Evolutionary conservation across 805 yeast genomes (phyloP).

Genomic region (Sugiyamaella chiloensis): DNA sequence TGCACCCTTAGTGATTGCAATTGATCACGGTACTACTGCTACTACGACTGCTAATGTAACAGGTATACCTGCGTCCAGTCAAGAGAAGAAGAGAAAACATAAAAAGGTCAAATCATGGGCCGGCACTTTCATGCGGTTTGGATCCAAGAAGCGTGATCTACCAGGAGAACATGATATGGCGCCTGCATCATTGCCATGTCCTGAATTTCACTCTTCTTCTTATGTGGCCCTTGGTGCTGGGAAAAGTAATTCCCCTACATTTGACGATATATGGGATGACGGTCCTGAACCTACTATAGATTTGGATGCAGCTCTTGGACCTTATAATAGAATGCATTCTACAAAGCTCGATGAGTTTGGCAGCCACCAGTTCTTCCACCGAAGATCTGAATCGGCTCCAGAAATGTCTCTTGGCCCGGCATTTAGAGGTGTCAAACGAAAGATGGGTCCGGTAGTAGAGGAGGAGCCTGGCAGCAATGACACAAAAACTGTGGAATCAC

Average conservation of each 20-base stretch:
- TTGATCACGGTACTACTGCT: not conserved
- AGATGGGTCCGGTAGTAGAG: conserved; percentile 31
- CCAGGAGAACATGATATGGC: not conserved
- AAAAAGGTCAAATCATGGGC: conserved; percentile 41
- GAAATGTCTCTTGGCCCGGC: conserved; percentile 18
- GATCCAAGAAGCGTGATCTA: conserved; percentile 9
- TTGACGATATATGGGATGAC: conserved; percentile 22
- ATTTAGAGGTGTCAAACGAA: conserved; percentile 26
- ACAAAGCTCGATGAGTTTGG: conserved; percentile 13
- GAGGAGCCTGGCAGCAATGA: conserved; percentile 22
- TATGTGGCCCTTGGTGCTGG: conserved; percentile 5
- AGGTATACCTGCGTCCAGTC: not conserved
- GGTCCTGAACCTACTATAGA: conserved; percentile 56
- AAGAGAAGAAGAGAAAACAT: conserved; percentile 27
- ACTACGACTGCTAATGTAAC: not conserved
- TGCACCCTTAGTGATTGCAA: not conserved
- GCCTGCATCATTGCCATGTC: not conserved
- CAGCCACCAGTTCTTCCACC: conserved; percentile 33
- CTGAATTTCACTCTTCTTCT: conserved; percentile 18
- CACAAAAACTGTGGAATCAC: not conserved
- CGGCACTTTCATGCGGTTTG: conserved; percentile 27
- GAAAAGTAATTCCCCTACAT: not conserved
- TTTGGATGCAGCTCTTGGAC: conserved; percentile 50
- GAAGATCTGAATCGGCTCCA: conserved; percentile 58
- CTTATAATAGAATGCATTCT: conserved; percentile 23